Evolutionary conservation across 2,329 filamentous ascomycete species (phyloP), one percentile per base, ranked within the genome.

Genomic region (Metarhizium sp.): DNA sequence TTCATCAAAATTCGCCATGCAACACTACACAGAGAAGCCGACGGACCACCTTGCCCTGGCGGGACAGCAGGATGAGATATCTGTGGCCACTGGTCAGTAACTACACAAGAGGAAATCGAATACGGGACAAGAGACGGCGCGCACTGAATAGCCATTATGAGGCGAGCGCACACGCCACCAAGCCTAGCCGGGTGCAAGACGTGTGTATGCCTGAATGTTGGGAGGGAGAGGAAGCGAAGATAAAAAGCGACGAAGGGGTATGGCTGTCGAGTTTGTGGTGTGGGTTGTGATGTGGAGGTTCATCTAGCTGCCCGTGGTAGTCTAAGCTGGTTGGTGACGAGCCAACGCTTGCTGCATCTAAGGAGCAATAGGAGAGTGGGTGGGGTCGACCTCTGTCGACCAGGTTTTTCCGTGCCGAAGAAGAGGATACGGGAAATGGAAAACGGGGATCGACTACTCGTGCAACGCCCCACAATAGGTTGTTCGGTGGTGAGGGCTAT

Each of bases 1-100:
- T 18, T 45, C 16, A 43, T 18, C n/a, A 43, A 25, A 36, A 13
- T 36, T 16, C 16, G 42, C 18, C 8, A n/a, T 25, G 14, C 52
- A 18, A 47, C 25, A 29, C n/a, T 10, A n/a, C 43, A 10, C 6
- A 7, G 18, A 20, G 42, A 45, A 42, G 25, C 16, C 60, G 64
- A 80, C 91, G 67, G 81, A 99, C 92, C 76, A 99, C 94, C 87
- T 99, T 99, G 78, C 94, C 94, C 80, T 99, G 94, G 67, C 94
- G 86, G 61, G 92, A 97, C 64, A 99, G 86, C 72, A 99, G 84
- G 73, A 99, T 97, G 65, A 99, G 79, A 73, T 99, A 99, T 78
- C 94, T 97, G 67, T 54, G 53, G 57, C 48, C 57, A 55, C 49
- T 40, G 20, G 64, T 66, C 57, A 67, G 64, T 57, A 55, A 50